phyloP scores from a whole-genome alignment of 768 basidiomycete genomes.

The Lactarius psammicola region DNA sequence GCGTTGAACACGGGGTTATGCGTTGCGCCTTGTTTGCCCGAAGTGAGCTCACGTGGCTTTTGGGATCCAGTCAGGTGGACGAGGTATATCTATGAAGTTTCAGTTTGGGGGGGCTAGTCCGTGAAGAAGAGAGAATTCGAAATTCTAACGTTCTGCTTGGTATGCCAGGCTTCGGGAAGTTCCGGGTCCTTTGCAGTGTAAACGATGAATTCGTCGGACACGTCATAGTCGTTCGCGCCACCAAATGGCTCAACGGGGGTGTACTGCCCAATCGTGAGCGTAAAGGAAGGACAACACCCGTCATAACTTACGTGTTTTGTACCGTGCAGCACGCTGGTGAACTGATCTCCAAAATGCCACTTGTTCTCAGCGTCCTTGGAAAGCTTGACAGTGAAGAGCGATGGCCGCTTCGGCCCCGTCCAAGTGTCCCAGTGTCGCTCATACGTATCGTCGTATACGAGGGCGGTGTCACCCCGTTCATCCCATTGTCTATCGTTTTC shows the following conservation, averaged over 20 bases:
- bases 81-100: slow-evolving; percentile 59
- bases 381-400: slow-evolving; percentile 70
- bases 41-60: slow-evolving; percentile 67
- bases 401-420: slow-evolving; percentile 65
- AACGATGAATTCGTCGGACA: slow-evolving; percentile 65
- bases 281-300: not conserved
- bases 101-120: slow-evolving; percentile 3
- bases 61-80: slow-evolving; percentile 53
- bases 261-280: slow-evolving; percentile 41
- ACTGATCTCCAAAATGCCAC: slow-evolving; percentile 54
- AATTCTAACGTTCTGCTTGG: slow-evolving; percentile 71
- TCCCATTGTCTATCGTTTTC: slow-evolving; percentile 71
- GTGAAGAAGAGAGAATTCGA: slow-evolving; percentile 2
- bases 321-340: slow-evolving; percentile 59
- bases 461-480: slow-evolving; percentile 66
- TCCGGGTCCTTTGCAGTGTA: slow-evolving; percentile 85
- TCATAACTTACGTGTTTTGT: slow-evolving; percentile 60
- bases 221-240: slow-evolving; percentile 77
- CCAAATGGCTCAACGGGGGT: slow-evolving; percentile 85
- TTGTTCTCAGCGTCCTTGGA: slow-evolving; percentile 45
- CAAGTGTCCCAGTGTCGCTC: slow-evolving; percentile 63
- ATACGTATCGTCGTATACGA: slow-evolving; percentile 48
- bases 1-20: slow-evolving; percentile 67
- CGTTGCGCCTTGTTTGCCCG: slow-evolving; percentile 82
- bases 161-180: slow-evolving; percentile 79